Base-by-base conservation (phyloP, 352 stramenopile genomes). In the Phytophthora ramorum region DNA sequence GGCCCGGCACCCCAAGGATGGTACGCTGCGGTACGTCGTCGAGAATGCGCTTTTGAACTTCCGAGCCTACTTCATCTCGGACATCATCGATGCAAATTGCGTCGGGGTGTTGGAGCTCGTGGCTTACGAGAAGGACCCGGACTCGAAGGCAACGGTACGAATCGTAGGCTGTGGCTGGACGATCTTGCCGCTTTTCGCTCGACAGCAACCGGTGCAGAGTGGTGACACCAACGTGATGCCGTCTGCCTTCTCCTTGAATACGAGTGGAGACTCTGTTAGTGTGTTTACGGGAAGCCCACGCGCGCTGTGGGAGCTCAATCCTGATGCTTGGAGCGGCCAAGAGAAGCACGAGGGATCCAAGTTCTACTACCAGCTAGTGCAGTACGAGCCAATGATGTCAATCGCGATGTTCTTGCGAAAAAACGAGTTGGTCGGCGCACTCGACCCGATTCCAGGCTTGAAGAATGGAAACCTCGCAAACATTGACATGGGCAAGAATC, bases 21-120 rank as follows among this genome's bases (percentile, higher is more conserved):
- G 78, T 43, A 75, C 71, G 2, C 24, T 90, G 20, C 78, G 78
- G 2, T 81, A 86, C 41, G 58, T 93, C 4, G 61, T 90, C 17
- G 76, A 87, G 49, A 76, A 73, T 32, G 75, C 85, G 0, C 10
- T 63, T 1, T 56, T 93, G n/a, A 89, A 93, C 40, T 76, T 91
- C 40, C 70, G 90, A 5, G 83, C 90, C 1, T 97, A 96, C 41
- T 97, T 97, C 45, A 63, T 91, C 44, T 89, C 93, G 9, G 80
- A 89, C 14, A 81, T 98, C 9, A 77, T 93, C 19, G 96, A 99
- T 65, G 58, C 84, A 9, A 95, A 89, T 56, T 98, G 93, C 49
- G 85, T 98, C 37, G 87, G 86, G 6, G 87, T 99, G n/a, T 66
- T 98, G 9, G 95, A 99, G 66, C 79, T 99, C 10, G 93, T 99